These are phyloP conservation scores for Aspergillus sp. DNA, from an alignment of 2,329 filamentous ascomycete species.

Conservation along the genomic window DNA sequence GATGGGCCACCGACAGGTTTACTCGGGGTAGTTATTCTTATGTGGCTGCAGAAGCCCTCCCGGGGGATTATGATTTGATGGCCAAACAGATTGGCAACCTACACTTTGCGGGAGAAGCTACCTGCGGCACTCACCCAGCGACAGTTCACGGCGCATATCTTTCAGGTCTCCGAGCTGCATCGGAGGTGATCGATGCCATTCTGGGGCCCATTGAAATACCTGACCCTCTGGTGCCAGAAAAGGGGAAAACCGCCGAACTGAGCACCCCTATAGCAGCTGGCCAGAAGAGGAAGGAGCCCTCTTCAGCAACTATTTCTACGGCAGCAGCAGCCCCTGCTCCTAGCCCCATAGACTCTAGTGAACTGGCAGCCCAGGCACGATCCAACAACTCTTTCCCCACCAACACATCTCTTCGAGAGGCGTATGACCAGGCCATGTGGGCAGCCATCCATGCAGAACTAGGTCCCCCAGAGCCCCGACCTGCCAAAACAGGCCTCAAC, in stretches of 20 bases:
- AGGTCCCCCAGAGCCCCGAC: conserved; percentile 70
- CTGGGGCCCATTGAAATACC: conserved; percentile 77
- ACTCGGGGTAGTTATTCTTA: conserved; percentile 95
- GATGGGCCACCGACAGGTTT: conserved; percentile 88
- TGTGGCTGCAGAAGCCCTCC: conserved; percentile 73
- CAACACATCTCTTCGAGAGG: conserved; percentile 34
- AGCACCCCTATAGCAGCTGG: conserved; percentile 15
- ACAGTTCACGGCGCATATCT: conserved; percentile 96
- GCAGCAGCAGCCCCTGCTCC: conserved; percentile 4
- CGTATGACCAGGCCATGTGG: conserved; percentile 56
- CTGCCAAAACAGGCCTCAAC: conserved; percentile 70
- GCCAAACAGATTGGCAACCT: conserved; percentile 78
- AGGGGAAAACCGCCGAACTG: conserved; percentile 34
- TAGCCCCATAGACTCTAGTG: neutral
- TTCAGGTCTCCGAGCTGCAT: conserved; percentile 83
- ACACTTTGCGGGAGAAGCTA: conserved; percentile 94
- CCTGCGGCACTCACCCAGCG: conserved; percentile 89
- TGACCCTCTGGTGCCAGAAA: conserved; percentile 67
- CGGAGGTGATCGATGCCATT: conserved; percentile 75
- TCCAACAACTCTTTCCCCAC: conserved; percentile 11
- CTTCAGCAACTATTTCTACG: conserved; percentile 4
- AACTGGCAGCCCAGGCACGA: conserved; percentile 5
- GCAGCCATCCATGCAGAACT: conserved; percentile 56
- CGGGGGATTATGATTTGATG: conserved; percentile 91
- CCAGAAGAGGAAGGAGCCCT: conserved; percentile 19